Evolutionary conservation across 768 basidiomycete species (phyloP), one percentile per base, ranked within the genome.

Genomic region (Mycena latifolia): DNA sequence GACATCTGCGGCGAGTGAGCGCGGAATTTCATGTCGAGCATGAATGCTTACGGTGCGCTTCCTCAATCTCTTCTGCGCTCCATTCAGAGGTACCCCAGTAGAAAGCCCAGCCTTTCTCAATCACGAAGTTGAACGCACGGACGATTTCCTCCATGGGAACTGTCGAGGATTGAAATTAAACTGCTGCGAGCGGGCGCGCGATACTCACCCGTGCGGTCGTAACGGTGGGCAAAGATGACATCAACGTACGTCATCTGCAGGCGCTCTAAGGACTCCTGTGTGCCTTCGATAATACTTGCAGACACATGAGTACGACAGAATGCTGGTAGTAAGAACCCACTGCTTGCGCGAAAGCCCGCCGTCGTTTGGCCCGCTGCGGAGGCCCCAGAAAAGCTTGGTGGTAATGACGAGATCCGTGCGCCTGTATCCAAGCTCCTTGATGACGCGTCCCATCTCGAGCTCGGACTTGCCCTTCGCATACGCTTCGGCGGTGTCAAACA

Each of bases 41-140:
- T 22, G 22, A 22, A 22, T 91, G 18, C 87, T 55, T 69, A 89
- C 88, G 86, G 71, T 86, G 82, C 11, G 90, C 90, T 73, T 89
- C 90, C 74, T 90, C 88, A 67, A 92, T 90, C 61, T 92, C 84
- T 29, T 80, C 77, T 2, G 92, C 89, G 52, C 82, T 85, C 93
- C 93, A 95, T 75, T 94, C 92, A 10, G 89, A 91, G 0, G 91
- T 92, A 31, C 81, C 92, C 90, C 90, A 91, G 73, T 90, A 90
- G 74, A 84, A 87, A 7, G 88, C 86, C 89, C 89, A 90, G 74
- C 91, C 91, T 71, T 87, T 79, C 57, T 91, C 86, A 68, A 94
- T 92, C 25, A 93, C 83, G 72, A 81, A 88, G 80, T 92, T 93
- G 82, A 95, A 94, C 0, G 91, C 91, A 46, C 93, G 86, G 52